A percentile compares a stretch with the other conserved stretches of the same genome.
These are phyloP conservation scores for Lactarius trivialis DNA, from an alignment of 768 basidiomycete species.

Conservation along the genomic window DNA sequence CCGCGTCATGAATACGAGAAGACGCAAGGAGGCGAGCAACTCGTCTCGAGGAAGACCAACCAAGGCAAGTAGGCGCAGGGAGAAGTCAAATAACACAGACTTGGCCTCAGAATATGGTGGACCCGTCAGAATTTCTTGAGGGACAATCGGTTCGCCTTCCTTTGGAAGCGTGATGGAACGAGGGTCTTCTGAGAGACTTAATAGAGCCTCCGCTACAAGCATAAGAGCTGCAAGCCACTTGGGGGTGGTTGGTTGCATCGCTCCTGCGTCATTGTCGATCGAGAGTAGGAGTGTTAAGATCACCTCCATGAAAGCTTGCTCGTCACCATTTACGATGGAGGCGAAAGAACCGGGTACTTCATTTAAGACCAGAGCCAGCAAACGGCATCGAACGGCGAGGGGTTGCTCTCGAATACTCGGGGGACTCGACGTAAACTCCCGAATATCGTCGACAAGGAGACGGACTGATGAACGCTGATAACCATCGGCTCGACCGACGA, in stretches of 20 bases:
- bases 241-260: constrained; percentile 53
- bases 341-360: constrained; percentile 61
- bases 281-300: constrained; percentile 63
- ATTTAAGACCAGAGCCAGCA: constrained; percentile 77
- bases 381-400: constrained; percentile 73
- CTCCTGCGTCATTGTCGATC: constrained; percentile 42
- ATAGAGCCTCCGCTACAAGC: constrained; percentile 77
- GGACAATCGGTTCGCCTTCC: constrained; percentile 55
- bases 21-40: constrained; percentile 69
- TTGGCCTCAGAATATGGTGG: constrained; percentile 58
- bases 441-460: constrained; percentile 72
- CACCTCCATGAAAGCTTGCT: constrained; percentile 56
- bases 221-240: constrained; percentile 86
- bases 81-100: constrained; percentile 66
- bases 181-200: constrained; percentile 72
- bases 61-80: constrained; percentile 60
- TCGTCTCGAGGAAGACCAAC: constrained; percentile 71
- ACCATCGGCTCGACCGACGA: constrained; percentile 54
- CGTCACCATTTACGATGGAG: constrained; percentile 37
- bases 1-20: constrained; percentile 80
- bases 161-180: constrained; percentile 57
- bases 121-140: constrained; percentile 49
- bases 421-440: constrained; percentile 54
- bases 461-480: constrained; percentile 62
- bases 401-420: constrained; percentile 69